phyloP scores from a whole-genome alignment of 2,329 filamentous ascomycete species.

The Xylariaceae sp. region DNA sequence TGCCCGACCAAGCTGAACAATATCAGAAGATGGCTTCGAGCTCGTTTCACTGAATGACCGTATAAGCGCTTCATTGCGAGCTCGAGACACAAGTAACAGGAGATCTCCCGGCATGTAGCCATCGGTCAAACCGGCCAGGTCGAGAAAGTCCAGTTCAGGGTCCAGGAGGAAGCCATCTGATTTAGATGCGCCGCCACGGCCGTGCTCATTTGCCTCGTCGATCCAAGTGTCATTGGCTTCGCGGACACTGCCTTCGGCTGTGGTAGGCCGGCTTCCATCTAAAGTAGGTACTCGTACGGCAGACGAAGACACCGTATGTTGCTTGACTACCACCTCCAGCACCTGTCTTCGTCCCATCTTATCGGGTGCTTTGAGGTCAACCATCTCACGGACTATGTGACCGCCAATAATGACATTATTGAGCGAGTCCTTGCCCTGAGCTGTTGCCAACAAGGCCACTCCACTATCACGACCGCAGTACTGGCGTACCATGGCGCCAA shows the following conservation, averaged over 20 bases:
- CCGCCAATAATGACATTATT: slow-evolving; percentile 88
- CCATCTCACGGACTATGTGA: slow-evolving; percentile 86
- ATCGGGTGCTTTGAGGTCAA: slow-evolving; percentile 82
- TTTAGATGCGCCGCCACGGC: slow-evolving; percentile 36
- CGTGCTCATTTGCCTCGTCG: slow-evolving; percentile 60
- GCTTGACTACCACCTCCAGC: slow-evolving; percentile 69
- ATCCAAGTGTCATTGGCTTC: slow-evolving; percentile 65
- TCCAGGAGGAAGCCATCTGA: slow-evolving; percentile 67
- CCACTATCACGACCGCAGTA: slow-evolving; percentile 75
- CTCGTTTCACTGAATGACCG: slow-evolving; percentile 60
- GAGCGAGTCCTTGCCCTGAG: slow-evolving; percentile 85
- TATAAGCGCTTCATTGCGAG: slow-evolving; percentile 88
- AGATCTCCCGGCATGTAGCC: slow-evolving; percentile 98
- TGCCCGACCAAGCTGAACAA: slow-evolving; percentile 59
- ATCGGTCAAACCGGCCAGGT: slow-evolving; percentile 88
- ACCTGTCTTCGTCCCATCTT: slow-evolving; percentile 84
- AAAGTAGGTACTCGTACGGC: slow-evolving; percentile 34
- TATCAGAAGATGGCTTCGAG: slow-evolving; percentile 42
- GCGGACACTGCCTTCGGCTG: slow-evolving; percentile 48
- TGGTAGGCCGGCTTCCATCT: slow-evolving; percentile 51
- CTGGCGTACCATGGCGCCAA: slow-evolving; percentile 76
- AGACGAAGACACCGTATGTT: slow-evolving; percentile 42
- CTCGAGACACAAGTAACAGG: slow-evolving; percentile 75
- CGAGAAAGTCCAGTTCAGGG: slow-evolving; percentile 77
- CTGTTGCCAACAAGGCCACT: slow-evolving; percentile 83